Base-by-base conservation (phyloP, 257 asterid genomes). In the Osmanthus fragrans region DNA sequence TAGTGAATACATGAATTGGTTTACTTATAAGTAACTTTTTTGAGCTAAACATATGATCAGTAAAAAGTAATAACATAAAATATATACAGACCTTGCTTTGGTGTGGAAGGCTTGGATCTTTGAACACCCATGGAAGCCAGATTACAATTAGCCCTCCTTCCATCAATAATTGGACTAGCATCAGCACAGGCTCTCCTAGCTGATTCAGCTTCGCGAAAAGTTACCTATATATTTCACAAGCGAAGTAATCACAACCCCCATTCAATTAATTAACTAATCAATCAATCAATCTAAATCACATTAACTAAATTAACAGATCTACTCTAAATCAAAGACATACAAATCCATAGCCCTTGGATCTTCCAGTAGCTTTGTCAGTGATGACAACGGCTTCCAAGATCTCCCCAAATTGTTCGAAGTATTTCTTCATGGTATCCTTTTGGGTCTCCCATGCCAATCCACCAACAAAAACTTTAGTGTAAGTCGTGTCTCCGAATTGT, bases 401-500 rank as follows among this genome's bases (percentile, higher is more conserved):
- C 66, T 95, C 99, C 56, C 99, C 99, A 76, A 95, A 95, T 85
- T 95, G 99, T 74, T 95, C 90, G 72, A 95, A 95, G 88, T 95
- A 95, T 13, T 85, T 87, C 89, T 86, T 92, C 99, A 95, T 93
- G 69, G 98, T 95, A 47, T 95, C 99, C 87, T 95, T 95, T 76
- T 93, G 99, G 40, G 99, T 93, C 89, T 95, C 99, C 99, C 99
- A 95, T 19, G 99, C 99, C 85, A 95, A 82, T 1, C 99, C 99
- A 1, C 99, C 99, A 13, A 94, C 99, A 64, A 94, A 94, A 63
- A 94, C 95, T 82, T 94, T 94, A 7, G 98, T 94, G 84, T 92
- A 89, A 0, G 98, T 94, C 3, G 99, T 94, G 42, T 94, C 99
- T 27, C 99, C 98, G 73, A 92, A 94, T 85, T 88, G 94, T 12